These are phyloP conservation scores for Lichina pygmaea DNA, from an alignment of 495 filamentous ascomycete species.

Conservation along the genomic window DNA sequence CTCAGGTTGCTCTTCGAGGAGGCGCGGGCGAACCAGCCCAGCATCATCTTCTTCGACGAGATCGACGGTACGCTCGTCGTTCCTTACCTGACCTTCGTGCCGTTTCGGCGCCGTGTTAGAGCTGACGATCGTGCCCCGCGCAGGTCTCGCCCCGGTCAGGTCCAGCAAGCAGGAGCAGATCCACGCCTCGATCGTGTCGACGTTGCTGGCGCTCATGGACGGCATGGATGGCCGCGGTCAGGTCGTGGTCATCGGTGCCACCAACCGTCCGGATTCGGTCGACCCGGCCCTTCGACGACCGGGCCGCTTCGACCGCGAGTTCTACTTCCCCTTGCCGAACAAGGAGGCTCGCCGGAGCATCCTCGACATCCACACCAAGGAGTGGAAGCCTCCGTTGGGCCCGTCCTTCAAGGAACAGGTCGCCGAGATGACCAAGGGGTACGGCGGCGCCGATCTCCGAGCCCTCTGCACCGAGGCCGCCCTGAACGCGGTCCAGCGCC, in stretches of 20 bases:
- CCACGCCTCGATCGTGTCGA: slow-evolving; percentile 92
- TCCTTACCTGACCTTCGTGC: neutral
- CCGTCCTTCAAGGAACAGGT: slow-evolving; percentile 55
- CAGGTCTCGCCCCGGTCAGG: slow-evolving; percentile 64
- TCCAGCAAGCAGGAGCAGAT: slow-evolving; percentile 98
- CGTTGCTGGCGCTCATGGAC: slow-evolving; percentile 86
- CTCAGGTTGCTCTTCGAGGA: slow-evolving; percentile 85
- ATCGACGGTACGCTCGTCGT: slow-evolving; percentile 43
- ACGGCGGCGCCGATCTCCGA: slow-evolving; percentile 81
- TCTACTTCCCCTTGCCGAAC: slow-evolving; percentile 86
- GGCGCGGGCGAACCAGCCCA: slow-evolving; percentile 78
- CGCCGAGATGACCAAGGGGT: slow-evolving; percentile 76
- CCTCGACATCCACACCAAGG: slow-evolving; percentile 83
- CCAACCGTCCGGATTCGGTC: slow-evolving; percentile 89
- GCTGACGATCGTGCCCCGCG: neutral
- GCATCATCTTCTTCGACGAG: slow-evolving; percentile 98
- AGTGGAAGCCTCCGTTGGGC: slow-evolving; percentile 60
- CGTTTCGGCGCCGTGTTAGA: neutral
- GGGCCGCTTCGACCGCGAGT: slow-evolving; percentile 88
- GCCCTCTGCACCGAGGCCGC: slow-evolving; percentile 95
- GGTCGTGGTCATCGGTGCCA: slow-evolving; percentile 93
- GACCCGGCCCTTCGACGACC: slow-evolving; percentile 85
- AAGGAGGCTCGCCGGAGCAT: slow-evolving; percentile 53
- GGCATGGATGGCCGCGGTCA: slow-evolving; percentile 97
- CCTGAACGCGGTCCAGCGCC: slow-evolving; percentile 86